Conservation (phyloP, 2,329 filamentous ascomycete species). For the Aureobasidium sp. region DNA sequence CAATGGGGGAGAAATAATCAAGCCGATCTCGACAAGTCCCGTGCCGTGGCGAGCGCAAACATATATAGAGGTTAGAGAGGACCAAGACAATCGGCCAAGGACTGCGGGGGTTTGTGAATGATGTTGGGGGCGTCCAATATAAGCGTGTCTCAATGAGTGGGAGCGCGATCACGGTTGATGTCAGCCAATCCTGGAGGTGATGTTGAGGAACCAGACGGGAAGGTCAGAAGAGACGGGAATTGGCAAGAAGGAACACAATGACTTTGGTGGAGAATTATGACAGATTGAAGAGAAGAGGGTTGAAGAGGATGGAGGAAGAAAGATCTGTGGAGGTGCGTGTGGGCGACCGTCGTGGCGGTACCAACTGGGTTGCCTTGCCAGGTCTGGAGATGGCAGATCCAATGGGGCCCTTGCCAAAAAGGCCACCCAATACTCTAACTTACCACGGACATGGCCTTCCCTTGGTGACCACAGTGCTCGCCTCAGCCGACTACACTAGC, state of each 20-base stretch:
- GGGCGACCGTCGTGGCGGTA: slow-evolving; percentile 1
- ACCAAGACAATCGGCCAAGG: neutral
- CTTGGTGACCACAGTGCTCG: neutral
- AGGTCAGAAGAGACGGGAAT: neutral
- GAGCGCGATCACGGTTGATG: neutral
- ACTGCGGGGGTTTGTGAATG: neutral
- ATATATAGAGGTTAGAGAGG: neutral
- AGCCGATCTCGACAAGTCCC: neutral
- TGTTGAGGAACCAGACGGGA: neutral
- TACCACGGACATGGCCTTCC: neutral
- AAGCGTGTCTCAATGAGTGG: neutral
- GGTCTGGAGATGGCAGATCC: neutral
- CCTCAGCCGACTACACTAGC: neutral
- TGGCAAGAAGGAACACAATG: neutral
- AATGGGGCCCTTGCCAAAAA: neutral
- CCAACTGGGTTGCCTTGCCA: neutral
- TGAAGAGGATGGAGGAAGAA: neutral
- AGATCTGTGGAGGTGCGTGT: slow-evolving; percentile 5
- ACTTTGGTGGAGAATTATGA: neutral
- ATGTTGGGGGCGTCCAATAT: slow-evolving; percentile 10
- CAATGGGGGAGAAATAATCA: neutral
- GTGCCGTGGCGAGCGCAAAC: neutral
- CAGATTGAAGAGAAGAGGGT: neutral
- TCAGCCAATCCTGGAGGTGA: slow-evolving; percentile 1
- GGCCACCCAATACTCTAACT: slow-evolving; percentile 1